Conservation (phyloP, 805 yeast species). For the Ogataea thermomethanolica region DNA sequence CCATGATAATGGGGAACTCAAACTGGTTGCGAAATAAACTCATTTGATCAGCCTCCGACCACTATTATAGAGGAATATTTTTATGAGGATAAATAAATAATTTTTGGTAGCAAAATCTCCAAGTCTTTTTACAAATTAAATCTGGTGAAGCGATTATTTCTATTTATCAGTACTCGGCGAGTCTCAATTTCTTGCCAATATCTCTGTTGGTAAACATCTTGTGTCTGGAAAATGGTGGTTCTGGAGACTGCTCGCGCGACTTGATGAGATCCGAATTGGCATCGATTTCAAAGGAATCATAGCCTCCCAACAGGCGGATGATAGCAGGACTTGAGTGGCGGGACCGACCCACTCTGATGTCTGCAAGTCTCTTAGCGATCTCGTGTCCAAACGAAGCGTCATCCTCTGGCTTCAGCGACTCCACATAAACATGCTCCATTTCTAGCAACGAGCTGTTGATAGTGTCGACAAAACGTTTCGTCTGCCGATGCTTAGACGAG, state of each 20-base stretch:
- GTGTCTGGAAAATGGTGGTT: constrained; percentile 38
- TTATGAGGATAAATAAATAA: not conserved
- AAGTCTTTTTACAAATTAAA: too few relatives aligned
- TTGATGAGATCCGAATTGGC: constrained; percentile 53
- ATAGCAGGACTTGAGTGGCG: constrained; percentile 27
- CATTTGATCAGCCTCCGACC: not conserved
- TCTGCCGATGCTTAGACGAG: constrained; percentile 86
- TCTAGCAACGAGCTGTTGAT: constrained; percentile 60
- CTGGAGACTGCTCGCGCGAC: constrained; percentile 58
- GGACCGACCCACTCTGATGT: constrained; percentile 18
- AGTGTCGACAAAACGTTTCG: constrained; percentile 70
- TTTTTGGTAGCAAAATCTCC: too few relatives aligned
- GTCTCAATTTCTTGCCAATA: constrained; percentile 60
- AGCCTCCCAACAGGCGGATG: constrained; percentile 64
- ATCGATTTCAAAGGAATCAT: constrained; percentile 73
- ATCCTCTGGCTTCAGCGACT: constrained; percentile 24
- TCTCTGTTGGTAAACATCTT: constrained; percentile 39
- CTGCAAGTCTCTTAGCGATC: constrained; percentile 17
- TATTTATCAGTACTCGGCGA: constrained; percentile 52
- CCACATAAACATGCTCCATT: constrained; percentile 47
- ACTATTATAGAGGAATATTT: not conserved
- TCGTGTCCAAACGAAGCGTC: constrained; percentile 16
- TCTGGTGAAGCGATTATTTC: not conserved
- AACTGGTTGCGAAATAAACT: constrained; percentile 17
- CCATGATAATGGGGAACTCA: constrained; percentile 40